Evolutionary conservation across 306 rosid species (phyloP).

Genomic region (Prunus fruticosa): DNA sequence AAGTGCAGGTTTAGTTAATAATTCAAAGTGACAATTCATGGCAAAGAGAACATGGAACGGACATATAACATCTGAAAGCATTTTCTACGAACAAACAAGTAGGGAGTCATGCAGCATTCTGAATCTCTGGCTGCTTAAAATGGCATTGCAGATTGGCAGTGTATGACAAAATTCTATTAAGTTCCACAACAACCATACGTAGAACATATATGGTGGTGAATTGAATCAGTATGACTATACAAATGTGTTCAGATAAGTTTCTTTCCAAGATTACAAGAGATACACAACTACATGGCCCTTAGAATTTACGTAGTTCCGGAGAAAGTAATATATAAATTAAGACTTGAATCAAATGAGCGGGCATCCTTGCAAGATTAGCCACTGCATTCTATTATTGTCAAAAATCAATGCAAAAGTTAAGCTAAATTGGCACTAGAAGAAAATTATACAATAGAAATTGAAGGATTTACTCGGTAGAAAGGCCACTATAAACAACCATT

Average conservation of each 20-base stretch:
- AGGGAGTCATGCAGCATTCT: neutral
- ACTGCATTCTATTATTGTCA: neutral
- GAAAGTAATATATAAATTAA: neutral
- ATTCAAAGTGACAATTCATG: neutral
- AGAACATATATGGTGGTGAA: neutral
- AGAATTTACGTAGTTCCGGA: neutral
- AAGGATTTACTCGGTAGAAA: neutral
- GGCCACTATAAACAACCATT: neutral
- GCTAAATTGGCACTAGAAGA: neutral
- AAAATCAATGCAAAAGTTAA: neutral
- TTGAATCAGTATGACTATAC: neutral
- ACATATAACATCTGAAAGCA: constrained; percentile 5
- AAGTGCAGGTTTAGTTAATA: constrained; percentile 2
- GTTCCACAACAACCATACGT: neutral
- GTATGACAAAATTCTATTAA: neutral
- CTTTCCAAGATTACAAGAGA: neutral
- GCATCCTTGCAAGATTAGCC: neutral
- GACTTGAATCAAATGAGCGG: neutral
- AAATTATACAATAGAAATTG: neutral
- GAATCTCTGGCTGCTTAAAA: neutral
- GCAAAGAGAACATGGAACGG: neutral
- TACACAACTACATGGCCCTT: neutral
- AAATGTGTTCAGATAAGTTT: neutral
- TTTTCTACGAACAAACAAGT: neutral
- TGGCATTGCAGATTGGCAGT: neutral